phyloP scores from a whole-genome alignment of 768 basidiomycete species.

The Leccinum arenicola region DNA sequence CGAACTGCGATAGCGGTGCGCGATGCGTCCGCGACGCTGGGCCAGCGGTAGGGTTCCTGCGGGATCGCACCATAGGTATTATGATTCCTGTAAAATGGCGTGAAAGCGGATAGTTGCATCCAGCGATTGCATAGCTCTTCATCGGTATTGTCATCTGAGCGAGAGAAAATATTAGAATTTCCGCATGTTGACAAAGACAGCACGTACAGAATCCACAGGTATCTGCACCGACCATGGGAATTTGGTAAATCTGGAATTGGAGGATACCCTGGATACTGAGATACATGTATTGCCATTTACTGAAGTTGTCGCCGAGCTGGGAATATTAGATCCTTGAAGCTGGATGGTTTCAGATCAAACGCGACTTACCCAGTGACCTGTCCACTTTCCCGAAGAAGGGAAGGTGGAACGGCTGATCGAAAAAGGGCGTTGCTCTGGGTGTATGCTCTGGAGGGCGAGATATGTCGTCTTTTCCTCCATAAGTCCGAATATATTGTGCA shows the following conservation, averaged over 20 bases:
- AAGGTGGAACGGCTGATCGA: constrained; percentile 66
- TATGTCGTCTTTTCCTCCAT: constrained; percentile 69
- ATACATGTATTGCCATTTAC: constrained; percentile 67
- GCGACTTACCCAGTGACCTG: constrained; percentile 58
- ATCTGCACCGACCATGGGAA: constrained; percentile 80
- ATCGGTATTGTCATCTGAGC: constrained; percentile 51
- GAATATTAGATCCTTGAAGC: constrained; percentile 28
- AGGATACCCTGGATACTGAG: constrained; percentile 71
- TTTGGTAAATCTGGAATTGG: constrained; percentile 79
- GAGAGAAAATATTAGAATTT: constrained; percentile 2
- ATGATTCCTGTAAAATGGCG: constrained; percentile 79
- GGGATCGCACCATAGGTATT: constrained; percentile 59
- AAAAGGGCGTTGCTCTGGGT: constrained; percentile 63
- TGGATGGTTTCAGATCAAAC: not conserved
- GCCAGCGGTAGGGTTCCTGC: constrained; percentile 79
- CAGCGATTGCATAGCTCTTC: constrained; percentile 82
- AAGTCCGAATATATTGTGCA: constrained; percentile 65
- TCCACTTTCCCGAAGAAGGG: constrained; percentile 62
- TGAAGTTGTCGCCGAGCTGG: constrained; percentile 71
- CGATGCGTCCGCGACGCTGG: constrained; percentile 69
- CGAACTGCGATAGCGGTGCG: constrained; percentile 65
- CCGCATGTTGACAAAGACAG: not conserved
- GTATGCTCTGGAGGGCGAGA: constrained; percentile 49
- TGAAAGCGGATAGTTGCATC: constrained; percentile 79
- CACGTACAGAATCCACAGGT: constrained; percentile 36